phyloP scores from a whole-genome alignment of 495 filamentous ascomycete genomes.

The Lentithecium fluviatile region DNA sequence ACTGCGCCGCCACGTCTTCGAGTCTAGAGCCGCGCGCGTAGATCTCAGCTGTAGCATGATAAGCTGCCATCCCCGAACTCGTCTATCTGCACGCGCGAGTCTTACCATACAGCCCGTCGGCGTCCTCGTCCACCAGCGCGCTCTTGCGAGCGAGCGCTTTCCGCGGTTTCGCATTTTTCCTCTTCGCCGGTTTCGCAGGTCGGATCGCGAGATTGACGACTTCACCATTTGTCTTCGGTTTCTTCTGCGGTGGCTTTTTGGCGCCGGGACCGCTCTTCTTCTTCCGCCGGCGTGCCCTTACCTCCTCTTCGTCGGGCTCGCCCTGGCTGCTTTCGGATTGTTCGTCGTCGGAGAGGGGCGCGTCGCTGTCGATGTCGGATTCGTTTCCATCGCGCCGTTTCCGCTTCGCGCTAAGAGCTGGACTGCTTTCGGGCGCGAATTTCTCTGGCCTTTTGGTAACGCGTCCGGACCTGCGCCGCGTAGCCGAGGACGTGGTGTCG shows the following conservation, averaged over 20 bases:
- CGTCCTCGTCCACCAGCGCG: conserved; percentile 46
- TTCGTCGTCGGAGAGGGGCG: conserved; percentile 44
- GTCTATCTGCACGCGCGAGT: conserved; percentile 3
- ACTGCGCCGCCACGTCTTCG: conserved; percentile 76
- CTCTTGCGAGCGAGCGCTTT: conserved; percentile 38
- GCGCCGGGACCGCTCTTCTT: conserved; percentile 45
- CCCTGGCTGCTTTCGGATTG: conserved; percentile 57
- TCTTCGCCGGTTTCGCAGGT: conserved; percentile 48
- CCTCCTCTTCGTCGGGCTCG: conserved; percentile 64
- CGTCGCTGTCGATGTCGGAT: conserved; percentile 42
- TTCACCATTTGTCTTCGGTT: conserved; percentile 49
- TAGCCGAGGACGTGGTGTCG: conserved; percentile 51
- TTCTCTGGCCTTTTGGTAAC: conserved; percentile 35
- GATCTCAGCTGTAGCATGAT: conserved; percentile 61
- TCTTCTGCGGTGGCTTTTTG: conserved; percentile 62
- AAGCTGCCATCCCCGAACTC: not conserved
- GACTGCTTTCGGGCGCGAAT: conserved; percentile 33
- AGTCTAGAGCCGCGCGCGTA: conserved; percentile 68
- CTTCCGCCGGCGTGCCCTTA: conserved; percentile 56
- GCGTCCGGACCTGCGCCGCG: conserved; percentile 70
- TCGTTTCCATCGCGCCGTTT: conserved; percentile 55
- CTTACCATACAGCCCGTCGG: conserved; percentile 75
- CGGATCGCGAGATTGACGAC: conserved; percentile 42
- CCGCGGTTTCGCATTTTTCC: conserved; percentile 42
- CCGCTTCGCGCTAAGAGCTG: conserved; percentile 51